Evolutionary conservation across 2,329 filamentous ascomycete species (phyloP).

Genomic region (Huntiella savannae): DNA sequence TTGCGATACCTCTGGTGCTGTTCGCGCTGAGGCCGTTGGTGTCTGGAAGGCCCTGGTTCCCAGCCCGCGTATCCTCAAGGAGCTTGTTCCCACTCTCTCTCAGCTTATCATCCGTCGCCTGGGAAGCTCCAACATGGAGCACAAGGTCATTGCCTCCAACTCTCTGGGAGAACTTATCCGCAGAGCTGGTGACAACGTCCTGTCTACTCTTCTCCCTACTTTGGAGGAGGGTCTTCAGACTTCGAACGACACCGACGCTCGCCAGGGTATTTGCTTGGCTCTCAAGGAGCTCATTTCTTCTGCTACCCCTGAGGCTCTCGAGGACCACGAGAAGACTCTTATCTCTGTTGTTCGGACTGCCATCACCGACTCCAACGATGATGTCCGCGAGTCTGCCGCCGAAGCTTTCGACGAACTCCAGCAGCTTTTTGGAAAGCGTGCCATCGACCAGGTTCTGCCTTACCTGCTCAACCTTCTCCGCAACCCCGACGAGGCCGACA

Average conservation of each 20-base stretch:
- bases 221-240: slow-evolving; percentile 79
- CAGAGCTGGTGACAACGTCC: slow-evolving; percentile 84
- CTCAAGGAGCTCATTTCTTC: slow-evolving; percentile 83
- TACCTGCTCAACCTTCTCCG: slow-evolving; percentile 79
- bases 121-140: slow-evolving; percentile 92
- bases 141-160: slow-evolving; percentile 96
- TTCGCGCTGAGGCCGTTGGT: slow-evolving; percentile 71
- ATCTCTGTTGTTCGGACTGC: slow-evolving; percentile 88
- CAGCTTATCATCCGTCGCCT: slow-evolving; percentile 87
- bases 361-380: slow-evolving; percentile 70
- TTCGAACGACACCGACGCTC: slow-evolving; percentile 78
- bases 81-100: slow-evolving; percentile 83
- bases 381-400: slow-evolving; percentile 86
- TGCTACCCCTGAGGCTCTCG: slow-evolving; percentile 69
- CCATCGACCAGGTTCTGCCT: slow-evolving; percentile 87
- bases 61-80: slow-evolving; percentile 79
- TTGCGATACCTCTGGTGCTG: slow-evolving; percentile 83
- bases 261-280: slow-evolving; percentile 93
- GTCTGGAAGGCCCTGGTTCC: slow-evolving; percentile 97
- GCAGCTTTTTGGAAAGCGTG: slow-evolving; percentile 80
- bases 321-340: slow-evolving; percentile 86
- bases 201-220: slow-evolving; percentile 73
- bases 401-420: slow-evolving; percentile 94
- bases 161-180: slow-evolving; percentile 90
- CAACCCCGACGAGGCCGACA: slow-evolving; percentile 70